Conservation (phyloP, 225 moss, liverwort and hornwort genomes). For the Climacium dendroides region DNA sequence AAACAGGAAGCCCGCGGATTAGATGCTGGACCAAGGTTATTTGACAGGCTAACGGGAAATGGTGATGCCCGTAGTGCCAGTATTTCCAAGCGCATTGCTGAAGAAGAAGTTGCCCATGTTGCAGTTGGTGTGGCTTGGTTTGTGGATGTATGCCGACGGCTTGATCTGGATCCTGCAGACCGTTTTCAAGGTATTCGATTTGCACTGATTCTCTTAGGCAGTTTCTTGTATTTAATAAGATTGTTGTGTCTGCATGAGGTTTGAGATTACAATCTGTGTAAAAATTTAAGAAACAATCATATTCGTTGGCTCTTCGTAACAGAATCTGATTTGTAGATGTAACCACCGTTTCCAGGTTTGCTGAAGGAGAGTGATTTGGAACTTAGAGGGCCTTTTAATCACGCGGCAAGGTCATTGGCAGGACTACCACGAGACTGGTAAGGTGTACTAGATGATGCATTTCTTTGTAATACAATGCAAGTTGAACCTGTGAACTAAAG, state of each 20-base stretch:
- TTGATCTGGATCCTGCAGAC: constrained; percentile 51
- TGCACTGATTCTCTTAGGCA: background rate
- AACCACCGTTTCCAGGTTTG: constrained; percentile 31
- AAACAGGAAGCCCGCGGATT: constrained; percentile 80
- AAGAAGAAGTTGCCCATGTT: constrained; percentile 95
- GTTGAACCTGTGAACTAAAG: background rate
- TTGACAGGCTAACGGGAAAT: constrained; percentile 67
- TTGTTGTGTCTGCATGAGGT: background rate
- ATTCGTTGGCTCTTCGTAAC: background rate
- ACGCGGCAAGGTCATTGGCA: constrained; percentile 61
- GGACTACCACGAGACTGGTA: constrained; percentile 82
- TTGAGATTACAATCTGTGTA: background rate
- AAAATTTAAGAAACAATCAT: background rate
- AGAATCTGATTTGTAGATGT: background rate
- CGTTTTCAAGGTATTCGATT: constrained; percentile 52
- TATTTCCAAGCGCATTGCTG: constrained; percentile 72
- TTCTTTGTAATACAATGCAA: background rate
- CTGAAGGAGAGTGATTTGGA: constrained; percentile 55
- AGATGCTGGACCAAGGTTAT: constrained; percentile 90
- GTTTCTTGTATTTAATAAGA: background rate
- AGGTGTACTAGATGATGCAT: background rate
- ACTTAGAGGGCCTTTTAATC: constrained; percentile 84
- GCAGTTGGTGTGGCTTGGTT: constrained; percentile 87
- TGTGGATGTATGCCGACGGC: constrained; percentile 58
- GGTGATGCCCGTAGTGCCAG: constrained; percentile 73